A percentile compares a stretch with the other conserved stretches of the same genome.
Conservation (phyloP, 805 yeast genomes). For the Nakazawaea siamensis region DNA sequence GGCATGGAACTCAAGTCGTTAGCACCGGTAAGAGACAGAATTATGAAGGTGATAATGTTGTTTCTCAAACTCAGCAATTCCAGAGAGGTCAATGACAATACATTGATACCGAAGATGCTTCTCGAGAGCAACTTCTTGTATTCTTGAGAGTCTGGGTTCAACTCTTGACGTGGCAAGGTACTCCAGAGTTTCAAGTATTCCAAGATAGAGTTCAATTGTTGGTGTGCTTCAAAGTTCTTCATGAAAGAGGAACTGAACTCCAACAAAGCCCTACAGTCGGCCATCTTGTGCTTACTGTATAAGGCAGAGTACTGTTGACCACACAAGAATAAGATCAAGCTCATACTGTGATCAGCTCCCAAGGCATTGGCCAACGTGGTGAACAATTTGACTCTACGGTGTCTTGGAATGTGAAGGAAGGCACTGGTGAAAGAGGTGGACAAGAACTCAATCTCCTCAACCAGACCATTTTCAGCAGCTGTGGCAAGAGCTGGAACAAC, state of each 20-base stretch:
- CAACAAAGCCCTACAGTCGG: constrained; percentile 58
- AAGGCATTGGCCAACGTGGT: constrained; percentile 71
- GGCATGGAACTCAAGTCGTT: constrained; percentile 31
- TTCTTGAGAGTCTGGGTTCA: constrained; percentile 27
- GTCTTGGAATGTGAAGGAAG: constrained; percentile 91
- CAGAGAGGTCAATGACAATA: constrained; percentile 38
- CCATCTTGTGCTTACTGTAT: constrained; percentile 43
- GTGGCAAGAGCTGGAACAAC: constrained; percentile 84
- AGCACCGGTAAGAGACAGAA: constrained; percentile 36
- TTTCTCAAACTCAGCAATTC: constrained; percentile 43
- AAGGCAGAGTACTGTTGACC: constrained; percentile 68
- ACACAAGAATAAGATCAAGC: constrained; percentile 65
- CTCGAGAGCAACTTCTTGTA: constrained; percentile 35
- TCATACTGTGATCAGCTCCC: constrained; percentile 59
- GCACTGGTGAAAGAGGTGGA: constrained; percentile 90
- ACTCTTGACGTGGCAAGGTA: constrained; percentile 31
- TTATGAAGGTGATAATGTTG: constrained; percentile 48
- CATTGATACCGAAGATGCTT: constrained; percentile 55
- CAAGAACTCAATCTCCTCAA: constrained; percentile 73
- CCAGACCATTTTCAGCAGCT: constrained; percentile 29
- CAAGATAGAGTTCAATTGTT: constrained; percentile 51
- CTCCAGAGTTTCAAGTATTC: constrained; percentile 47
- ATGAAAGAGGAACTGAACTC: constrained; percentile 70
- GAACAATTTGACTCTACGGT: constrained; percentile 83
- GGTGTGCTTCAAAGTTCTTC: constrained; percentile 57